phyloP scores from a whole-genome alignment of 306 rosid species.

The Ziziphus jujuba region DNA sequence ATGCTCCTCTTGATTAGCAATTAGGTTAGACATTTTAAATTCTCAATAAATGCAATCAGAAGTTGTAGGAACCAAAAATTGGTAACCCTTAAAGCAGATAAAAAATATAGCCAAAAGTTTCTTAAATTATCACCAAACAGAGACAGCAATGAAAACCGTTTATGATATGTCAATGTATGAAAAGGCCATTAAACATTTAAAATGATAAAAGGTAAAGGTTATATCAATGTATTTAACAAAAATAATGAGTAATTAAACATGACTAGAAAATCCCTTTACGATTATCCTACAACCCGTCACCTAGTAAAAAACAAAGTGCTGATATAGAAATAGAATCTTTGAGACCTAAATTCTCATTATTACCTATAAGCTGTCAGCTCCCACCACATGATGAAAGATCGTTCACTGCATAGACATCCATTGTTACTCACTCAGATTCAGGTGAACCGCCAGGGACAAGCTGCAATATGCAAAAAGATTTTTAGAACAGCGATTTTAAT shows the following conservation, averaged over 20 bases:
- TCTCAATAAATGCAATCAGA: too few relatives aligned
- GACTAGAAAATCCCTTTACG: neutral
- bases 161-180: neutral
- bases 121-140: too few relatives aligned
- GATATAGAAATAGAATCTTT: constrained; percentile 3
- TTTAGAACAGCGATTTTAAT: neutral
- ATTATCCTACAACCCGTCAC: constrained; percentile 31
- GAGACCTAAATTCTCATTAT: constrained; percentile 36
- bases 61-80: too few relatives aligned
- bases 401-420: constrained; percentile 8
- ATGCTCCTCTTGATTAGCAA: too few relatives aligned
- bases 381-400: constrained; percentile 12
- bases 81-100: too few relatives aligned
- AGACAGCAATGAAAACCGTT: too few relatives aligned
- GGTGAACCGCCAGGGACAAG: constrained; percentile 89
- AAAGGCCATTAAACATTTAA: neutral
- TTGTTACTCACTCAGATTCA: constrained; percentile 56
- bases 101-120: too few relatives aligned
- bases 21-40: too few relatives aligned
- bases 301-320: constrained; percentile 16
- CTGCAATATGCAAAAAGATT: constrained; percentile 41
- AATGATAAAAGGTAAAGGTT: too few relatives aligned
- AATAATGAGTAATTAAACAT: neutral
- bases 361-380: constrained; percentile 25
- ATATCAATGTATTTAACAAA: neutral